Percentiles rank a stretch among this genome's conserved stretches.
Evolutionary conservation across 129 eudicot genomes (phyloP).

Genomic region (Centaurea solstitialis): DNA sequence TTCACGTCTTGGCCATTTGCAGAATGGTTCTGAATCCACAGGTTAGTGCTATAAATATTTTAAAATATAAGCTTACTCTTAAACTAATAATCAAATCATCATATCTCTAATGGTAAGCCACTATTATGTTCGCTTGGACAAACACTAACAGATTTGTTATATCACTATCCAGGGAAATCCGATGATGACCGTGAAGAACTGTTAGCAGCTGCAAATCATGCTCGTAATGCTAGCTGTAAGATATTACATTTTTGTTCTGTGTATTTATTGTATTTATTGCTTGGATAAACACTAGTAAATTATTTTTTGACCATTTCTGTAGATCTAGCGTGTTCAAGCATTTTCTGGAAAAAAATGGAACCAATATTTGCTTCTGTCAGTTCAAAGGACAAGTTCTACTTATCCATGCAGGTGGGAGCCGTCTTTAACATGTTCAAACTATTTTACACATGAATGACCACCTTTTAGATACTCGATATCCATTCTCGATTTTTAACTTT

Average conservation of each 20-base stretch:
- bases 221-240: slow-evolving; percentile 74
- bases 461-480: background rate
- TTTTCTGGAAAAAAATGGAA: slow-evolving; percentile 88
- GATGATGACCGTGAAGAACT: slow-evolving; percentile 91
- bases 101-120: background rate
- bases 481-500: slow-evolving; percentile 2
- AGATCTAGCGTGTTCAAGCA: slow-evolving; percentile 76
- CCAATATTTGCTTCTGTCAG: slow-evolving; percentile 59
- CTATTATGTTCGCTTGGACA: background rate
- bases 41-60: slow-evolving; percentile 38
- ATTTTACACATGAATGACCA: slow-evolving; percentile 1
- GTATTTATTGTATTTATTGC: background rate
- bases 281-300: background rate
- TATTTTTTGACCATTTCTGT: slow-evolving; percentile 18
- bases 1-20: slow-evolving; percentile 70
- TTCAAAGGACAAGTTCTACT: slow-evolving; percentile 52
- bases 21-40: slow-evolving; percentile 60
- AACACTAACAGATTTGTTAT: background rate
- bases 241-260: background rate
- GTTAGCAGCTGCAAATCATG: slow-evolving; percentile 69
- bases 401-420: slow-evolving; percentile 65
- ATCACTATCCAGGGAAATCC: slow-evolving; percentile 57
- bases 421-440: slow-evolving; percentile 4
- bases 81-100: background rate
- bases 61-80: background rate